Percentiles rank a stretch among this genome's conserved stretches.
These are phyloP conservation scores for Chaetomiaceae sp. DNA, from an alignment of 2,329 filamentous ascomycete genomes.

Conservation along the genomic window DNA sequence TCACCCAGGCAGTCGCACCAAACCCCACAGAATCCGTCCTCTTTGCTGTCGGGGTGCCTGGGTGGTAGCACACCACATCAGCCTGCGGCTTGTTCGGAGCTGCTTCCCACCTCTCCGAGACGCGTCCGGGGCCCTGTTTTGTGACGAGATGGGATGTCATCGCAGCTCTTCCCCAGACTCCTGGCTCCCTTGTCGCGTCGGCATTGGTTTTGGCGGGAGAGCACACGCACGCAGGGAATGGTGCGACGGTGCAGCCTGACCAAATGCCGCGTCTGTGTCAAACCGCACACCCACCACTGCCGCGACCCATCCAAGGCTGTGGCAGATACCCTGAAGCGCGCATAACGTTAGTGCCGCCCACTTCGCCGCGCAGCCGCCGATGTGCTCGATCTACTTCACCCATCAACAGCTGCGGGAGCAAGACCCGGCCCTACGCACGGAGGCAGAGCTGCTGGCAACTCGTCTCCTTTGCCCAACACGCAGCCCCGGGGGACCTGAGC, in stretches of 20 bases:
- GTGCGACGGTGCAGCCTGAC: constrained; percentile 18
- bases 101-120: constrained; percentile 36
- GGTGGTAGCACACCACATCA: constrained; percentile 38
- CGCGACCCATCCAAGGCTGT: not conserved
- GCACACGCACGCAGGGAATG: constrained; percentile 13
- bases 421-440: not conserved
- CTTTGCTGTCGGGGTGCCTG: constrained; percentile 16
- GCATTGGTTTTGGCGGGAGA: constrained; percentile 24
- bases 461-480: not conserved
- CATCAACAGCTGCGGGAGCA: not conserved
- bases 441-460: not conserved
- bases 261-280: constrained; percentile 25
- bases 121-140: constrained; percentile 8
- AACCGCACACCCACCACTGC: constrained; percentile 7
- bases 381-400: not conserved
- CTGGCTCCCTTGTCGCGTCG: constrained; percentile 15
- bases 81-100: constrained; percentile 46
- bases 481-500: constrained; percentile 1
- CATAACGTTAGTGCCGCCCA: not conserved
- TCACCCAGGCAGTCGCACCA: constrained; percentile 23
- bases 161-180: constrained; percentile 18
- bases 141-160: constrained; percentile 11
- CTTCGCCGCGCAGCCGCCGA: not conserved
- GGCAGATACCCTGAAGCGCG: not conserved
- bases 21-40: constrained; percentile 21